These are phyloP conservation scores for Polyrhizophydium stewartii DNA, from an alignment of 371 early-diverging fungal genomes.

Conservation along the genomic window DNA sequence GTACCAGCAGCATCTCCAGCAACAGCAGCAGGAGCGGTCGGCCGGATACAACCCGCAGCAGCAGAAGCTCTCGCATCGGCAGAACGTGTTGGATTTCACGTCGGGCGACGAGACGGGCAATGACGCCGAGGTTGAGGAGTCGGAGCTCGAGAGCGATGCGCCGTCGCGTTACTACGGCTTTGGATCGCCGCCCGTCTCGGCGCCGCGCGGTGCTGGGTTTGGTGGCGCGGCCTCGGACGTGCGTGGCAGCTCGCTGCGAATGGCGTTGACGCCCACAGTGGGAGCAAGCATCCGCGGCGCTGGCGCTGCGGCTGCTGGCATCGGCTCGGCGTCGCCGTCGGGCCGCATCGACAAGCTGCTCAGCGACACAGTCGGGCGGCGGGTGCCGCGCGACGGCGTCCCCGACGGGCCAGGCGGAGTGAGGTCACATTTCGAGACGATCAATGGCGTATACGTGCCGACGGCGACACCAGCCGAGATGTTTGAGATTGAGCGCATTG, in stretches of 20 bases:
- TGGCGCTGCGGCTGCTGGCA: too few species aligned
- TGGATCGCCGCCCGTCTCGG: background rate
- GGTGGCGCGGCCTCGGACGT: too few species aligned
- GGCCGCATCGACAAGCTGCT: too few species aligned
- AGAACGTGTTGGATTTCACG: conserved; percentile 2
- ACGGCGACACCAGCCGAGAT: conserved; percentile 56
- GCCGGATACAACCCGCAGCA: too few species aligned
- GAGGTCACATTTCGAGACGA: conserved; percentile 12
- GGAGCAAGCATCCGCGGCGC: too few species aligned
- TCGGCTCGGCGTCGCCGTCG: too few species aligned
- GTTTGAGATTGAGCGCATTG: conserved; percentile 55
- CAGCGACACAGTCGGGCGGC: background rate
- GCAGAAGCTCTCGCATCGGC: too few species aligned
- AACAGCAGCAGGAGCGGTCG: background rate
- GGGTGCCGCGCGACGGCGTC: conserved; percentile 12
- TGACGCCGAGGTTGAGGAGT: conserved; percentile 29
- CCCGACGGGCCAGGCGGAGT: conserved; percentile 7
- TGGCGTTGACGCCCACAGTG: too few species aligned
- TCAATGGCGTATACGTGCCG: conserved; percentile 21
- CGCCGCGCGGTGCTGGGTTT: too few species aligned
- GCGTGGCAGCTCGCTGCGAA: too few species aligned
- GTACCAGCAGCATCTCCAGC: too few species aligned
- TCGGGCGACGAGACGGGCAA: conserved; percentile 33
- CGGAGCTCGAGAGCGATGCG: conserved; percentile 18
- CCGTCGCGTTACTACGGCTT: background rate